These are phyloP conservation scores for Lactifluus pinguis DNA, from an alignment of 768 basidiomycete species.

Conservation along the genomic window DNA sequence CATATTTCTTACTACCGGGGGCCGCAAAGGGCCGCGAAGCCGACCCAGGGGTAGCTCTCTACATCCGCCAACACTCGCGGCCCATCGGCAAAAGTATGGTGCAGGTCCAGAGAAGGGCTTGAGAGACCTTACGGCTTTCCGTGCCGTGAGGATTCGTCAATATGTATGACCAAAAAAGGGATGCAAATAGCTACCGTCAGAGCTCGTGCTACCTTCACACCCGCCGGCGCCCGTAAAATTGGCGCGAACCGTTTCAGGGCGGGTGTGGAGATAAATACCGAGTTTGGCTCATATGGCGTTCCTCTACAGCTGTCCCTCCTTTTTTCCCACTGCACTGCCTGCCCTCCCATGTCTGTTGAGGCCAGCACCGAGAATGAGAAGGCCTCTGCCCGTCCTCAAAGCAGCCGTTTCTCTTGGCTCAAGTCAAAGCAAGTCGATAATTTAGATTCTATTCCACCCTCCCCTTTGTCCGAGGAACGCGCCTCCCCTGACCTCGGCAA, in stretches of 20 bases:
- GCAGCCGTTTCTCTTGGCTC: background rate
- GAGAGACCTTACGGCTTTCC: no score
- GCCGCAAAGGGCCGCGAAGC: no score
- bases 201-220: no score
- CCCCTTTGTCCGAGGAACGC: background rate
- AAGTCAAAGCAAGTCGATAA: constrained; percentile 7
- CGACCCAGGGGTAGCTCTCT: background rate
- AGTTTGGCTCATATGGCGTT: no score
- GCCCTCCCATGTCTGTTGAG: background rate
- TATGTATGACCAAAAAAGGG: no score
- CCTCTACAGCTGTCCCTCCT: background rate
- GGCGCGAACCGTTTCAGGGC: no score
- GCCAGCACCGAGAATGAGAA: background rate
- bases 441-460: background rate
- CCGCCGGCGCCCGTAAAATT: no score
- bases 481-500: background rate
- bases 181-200: no score
- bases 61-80: background rate
- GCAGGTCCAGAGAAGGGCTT: no score
- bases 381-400: background rate
- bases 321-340: background rate
- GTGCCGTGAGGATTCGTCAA: background rate
- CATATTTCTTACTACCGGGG: background rate
- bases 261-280: no score
- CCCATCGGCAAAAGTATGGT: background rate